Base-by-base conservation (phyloP, 108 stramenopile species). In the Cyclotella choctawhatcheeana region DNA sequence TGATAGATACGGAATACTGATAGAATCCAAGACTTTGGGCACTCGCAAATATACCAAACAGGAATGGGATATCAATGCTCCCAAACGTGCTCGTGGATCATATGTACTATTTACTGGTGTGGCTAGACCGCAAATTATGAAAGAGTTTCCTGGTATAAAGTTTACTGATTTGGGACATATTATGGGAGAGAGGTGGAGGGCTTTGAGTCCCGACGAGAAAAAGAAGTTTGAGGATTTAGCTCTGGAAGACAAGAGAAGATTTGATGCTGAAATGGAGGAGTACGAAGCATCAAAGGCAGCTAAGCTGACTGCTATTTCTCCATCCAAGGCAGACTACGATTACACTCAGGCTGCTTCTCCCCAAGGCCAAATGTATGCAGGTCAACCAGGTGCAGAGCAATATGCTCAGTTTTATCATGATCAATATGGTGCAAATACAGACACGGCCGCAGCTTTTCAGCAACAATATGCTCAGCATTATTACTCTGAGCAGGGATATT, bases 161-260 rank as follows among this genome's bases (percentile, higher is more conserved):
- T 73, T 88, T 67, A 85, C 88, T 0, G 88, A 93, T 29, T 50
- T 88, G 50, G 84, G 83, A 35, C 85, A 84, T 58, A 53, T 89
- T 53, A 85, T 91, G 74, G 91, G 91, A 20, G 84, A 86, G 64
- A 44, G 82, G 30, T 92, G 91, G 91, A 67, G 87, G 33, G 85
- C 77, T 10, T 44, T 92, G 69, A 74, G 84, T 32, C 76, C 88
- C 14, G 87, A 88, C 43, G 81, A 79, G 27, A 92, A 84, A 71
- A 84, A 80, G 54, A 80, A 64, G 10, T 92, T 84, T 53, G 86
- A 92, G 48, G 85, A 85, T 44, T 43, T 77, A 66, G 88, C 88
- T 6, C 55, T 34, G 44, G 44, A 78, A 25, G 91, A 90, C 77
- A 90, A 89, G 73, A 73, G 64, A 29, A 74, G 88, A 45, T 92